These are phyloP conservation scores for Sphaerulina musiva DNA, from an alignment of 2,329 filamentous ascomycete species.

Conservation along the genomic window DNA sequence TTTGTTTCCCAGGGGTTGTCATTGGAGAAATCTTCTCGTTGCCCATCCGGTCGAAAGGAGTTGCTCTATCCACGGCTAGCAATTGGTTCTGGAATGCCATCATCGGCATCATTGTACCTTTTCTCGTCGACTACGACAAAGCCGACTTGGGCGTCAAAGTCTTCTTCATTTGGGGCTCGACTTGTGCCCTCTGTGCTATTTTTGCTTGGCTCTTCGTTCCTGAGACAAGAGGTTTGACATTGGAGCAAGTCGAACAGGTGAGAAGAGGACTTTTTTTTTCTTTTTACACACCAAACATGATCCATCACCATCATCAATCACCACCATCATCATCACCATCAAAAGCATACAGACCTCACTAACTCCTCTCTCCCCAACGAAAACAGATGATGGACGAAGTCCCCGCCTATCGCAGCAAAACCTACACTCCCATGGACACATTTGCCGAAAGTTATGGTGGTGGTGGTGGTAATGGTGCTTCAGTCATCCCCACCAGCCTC, in stretches of 20 bases:
- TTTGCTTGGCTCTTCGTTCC: slow-evolving; percentile 37
- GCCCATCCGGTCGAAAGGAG: slow-evolving; percentile 47
- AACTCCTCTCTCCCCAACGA: too few relatives aligned
- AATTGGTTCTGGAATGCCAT: slow-evolving; percentile 49
- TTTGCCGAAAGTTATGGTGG: slow-evolving; percentile 25
- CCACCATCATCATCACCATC: too few relatives aligned
- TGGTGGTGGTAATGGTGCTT: too few relatives aligned
- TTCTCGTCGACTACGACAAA: slow-evolving; percentile 56
- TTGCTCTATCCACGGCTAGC: slow-evolving; percentile 76
- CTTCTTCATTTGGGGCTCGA: slow-evolving; percentile 43
- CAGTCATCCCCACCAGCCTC: too few relatives aligned
- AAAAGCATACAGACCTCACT: too few relatives aligned
- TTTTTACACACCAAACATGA: too few relatives aligned
- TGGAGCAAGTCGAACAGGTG: slow-evolving; percentile 28
- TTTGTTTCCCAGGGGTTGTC: slow-evolving; percentile 37
- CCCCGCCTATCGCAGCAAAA: slow-evolving; percentile 36
- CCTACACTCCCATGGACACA: slow-evolving; percentile 30
- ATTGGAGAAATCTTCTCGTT: slow-evolving; percentile 89
- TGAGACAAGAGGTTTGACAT: slow-evolving; percentile 37
- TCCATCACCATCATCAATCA: too few relatives aligned
- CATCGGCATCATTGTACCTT: slow-evolving; percentile 65
- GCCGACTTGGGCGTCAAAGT: slow-evolving; percentile 48
- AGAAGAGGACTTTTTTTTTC: too few relatives aligned
- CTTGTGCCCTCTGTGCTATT: slow-evolving; percentile 30
- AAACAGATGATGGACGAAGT: slow-evolving; percentile 42